These are phyloP conservation scores for Colletotrichum truncatum DNA, from an alignment of 2,329 filamentous ascomycete species.

Conservation along the genomic window DNA sequence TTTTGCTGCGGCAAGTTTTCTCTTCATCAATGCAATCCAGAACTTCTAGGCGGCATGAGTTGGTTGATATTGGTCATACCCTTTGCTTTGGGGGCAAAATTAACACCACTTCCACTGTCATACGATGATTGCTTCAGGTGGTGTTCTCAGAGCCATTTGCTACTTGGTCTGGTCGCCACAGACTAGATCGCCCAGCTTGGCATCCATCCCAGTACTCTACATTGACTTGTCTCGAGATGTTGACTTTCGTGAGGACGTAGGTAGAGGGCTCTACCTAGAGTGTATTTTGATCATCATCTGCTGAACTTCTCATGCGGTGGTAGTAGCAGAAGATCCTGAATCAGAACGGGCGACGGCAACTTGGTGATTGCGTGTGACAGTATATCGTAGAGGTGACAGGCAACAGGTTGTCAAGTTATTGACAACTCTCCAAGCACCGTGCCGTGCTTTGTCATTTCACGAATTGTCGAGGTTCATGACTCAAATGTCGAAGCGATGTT, in stretches of 20 bases:
- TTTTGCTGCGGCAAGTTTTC: not conserved
- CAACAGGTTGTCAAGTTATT: too few species aligned
- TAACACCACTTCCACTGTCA: not conserved
- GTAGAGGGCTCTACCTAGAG: not conserved
- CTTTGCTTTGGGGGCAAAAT: not conserved
- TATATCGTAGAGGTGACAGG: not conserved
- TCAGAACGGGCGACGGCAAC: constrained; percentile 29
- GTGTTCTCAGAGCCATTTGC: too few species aligned
- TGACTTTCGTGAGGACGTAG: not conserved
- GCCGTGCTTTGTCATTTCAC: too few species aligned
- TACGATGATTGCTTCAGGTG: not conserved
- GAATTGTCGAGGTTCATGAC: too few species aligned
- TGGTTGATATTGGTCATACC: not conserved
- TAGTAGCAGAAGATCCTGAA: constrained; percentile 35
- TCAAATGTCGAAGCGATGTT: too few species aligned
- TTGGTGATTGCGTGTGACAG: constrained; percentile 14
- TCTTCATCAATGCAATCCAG: not conserved
- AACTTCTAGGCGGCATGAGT: not conserved
- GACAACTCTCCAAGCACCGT: too few species aligned
- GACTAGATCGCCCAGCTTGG: not conserved
- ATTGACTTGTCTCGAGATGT: constrained; percentile 1
- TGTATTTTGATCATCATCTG: constrained; percentile 42
- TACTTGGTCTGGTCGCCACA: not conserved
- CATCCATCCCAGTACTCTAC: constrained; percentile 1
- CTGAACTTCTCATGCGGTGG: constrained; percentile 45